Base-by-base conservation (phyloP, 1,284 basidiomycete genomes). In the Ganoderma leucocontextum region DNA sequence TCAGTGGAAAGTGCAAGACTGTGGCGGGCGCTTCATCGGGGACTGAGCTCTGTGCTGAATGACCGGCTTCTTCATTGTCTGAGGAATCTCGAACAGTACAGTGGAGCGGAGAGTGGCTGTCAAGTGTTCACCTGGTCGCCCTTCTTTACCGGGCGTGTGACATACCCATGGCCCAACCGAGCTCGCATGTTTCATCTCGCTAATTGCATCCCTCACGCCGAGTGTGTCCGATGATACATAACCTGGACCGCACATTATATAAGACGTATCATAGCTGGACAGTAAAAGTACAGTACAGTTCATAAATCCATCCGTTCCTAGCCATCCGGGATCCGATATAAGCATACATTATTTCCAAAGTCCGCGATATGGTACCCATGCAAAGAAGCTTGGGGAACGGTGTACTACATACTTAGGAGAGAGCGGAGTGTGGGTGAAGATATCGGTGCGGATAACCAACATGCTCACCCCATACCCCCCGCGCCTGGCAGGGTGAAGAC, bases 381-480 rank as follows among this genome's bases (percentile, higher is more conserved):
- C n/a, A 38, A 60, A 41, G 58, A 41, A 41, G 58, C 58, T 42
- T 36, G 10, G 12, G n/a, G 58, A 38, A 39, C 22, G 8, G 47
- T 25, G 57, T 22, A 7, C 22, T 29, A 2, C 29, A 29, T 29
- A 29, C 29, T 29, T n/a, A 41, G 15, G 38, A 42, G 15, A 17
- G 38, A 25, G 38, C 22, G 58, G 36, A 29, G 39, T 60, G 38
- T 39, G 4, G 58, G 38, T 59, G 15, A 33, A 13, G 13, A 38
- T 19, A 35, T 17, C 47, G 47, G 47, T 6, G 13, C 25, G 22
- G 35, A 35, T n/a, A 49, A 36, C 25, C 44, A 38, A 64, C 39
- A 35, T 42, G 53, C 52, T 47, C 53, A 63, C 53, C 63, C 67
- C 58, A 9, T 60, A 60, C 67, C 63, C 63, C 57, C 53, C 38